Conservation (phyloP, 2,329 filamentous ascomycete genomes). For the Alternaria triticimaculans region DNA sequence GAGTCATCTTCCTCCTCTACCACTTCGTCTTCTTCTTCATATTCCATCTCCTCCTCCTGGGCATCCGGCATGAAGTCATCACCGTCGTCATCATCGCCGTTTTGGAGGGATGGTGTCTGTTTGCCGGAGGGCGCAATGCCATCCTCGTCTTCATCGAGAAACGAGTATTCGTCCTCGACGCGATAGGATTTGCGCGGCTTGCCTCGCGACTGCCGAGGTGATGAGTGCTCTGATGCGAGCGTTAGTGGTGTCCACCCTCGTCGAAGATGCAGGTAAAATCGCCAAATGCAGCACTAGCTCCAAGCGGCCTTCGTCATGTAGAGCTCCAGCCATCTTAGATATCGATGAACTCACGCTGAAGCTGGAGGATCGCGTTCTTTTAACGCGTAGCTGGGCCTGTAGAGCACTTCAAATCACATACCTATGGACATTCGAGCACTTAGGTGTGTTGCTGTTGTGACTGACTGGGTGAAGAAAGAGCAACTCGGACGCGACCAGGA, state of each 20-base stretch:
- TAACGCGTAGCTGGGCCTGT: neutral
- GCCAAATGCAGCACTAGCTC: constrained; percentile 3
- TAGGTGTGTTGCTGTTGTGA: neutral
- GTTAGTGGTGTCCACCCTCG: constrained; percentile 2
- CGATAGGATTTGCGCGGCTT: constrained; percentile 27
- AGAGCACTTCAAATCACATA: constrained; percentile 2
- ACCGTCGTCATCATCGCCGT: constrained; percentile 26
- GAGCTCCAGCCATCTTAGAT: neutral
- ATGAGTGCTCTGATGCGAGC: constrained; percentile 11
- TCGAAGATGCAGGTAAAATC: neutral
- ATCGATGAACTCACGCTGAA: neutral
- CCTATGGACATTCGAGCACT: constrained; percentile 15
- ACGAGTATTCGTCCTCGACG: constrained; percentile 30
- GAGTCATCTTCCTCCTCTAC: constrained; percentile 21
- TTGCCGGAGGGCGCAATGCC: constrained; percentile 12
- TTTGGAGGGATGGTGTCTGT: constrained; percentile 11
- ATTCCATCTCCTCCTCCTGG: constrained; percentile 36
- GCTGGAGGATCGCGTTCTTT: neutral
- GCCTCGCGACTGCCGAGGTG: constrained; percentile 30
- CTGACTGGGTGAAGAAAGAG: constrained; percentile 10
- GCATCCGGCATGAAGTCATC: constrained; percentile 37
- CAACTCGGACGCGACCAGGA: neutral
- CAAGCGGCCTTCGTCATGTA: neutral
- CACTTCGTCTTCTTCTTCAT: constrained; percentile 44
- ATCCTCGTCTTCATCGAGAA: constrained; percentile 31